These are phyloP conservation scores for Urostyla sp. DNA, from an alignment of 73 alveolate genomes.

Conservation along the genomic window DNA sequence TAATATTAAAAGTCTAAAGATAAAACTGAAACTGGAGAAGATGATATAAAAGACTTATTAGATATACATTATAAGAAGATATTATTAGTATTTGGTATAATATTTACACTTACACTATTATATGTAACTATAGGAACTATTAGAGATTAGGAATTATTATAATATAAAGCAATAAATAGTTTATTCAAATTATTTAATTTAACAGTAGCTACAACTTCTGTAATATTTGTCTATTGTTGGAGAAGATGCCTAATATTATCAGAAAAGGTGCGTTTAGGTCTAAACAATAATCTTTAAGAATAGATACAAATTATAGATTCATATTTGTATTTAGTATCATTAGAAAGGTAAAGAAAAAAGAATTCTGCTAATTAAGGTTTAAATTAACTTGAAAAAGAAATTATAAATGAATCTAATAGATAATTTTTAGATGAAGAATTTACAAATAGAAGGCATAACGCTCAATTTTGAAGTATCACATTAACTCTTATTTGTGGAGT, in stretches of 20 bases:
- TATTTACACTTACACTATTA: not conserved
- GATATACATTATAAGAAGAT: slow-evolving; percentile 35
- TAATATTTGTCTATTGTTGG: not conserved
- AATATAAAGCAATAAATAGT: slow-evolving; percentile 3
- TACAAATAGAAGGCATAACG: no score
- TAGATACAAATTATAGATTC: slow-evolving; percentile 4
- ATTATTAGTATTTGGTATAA: slow-evolving; percentile 34
- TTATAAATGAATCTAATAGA: no score
- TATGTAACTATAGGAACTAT: not conserved
- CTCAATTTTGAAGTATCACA: no score
- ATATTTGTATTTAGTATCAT: no score
- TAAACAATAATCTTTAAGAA: slow-evolving; percentile 20
- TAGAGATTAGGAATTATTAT: not conserved
- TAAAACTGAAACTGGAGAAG: slow-evolving; percentile 25
- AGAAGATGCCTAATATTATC: not conserved
- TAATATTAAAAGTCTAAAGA: not conserved
- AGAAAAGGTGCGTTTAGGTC: not conserved
- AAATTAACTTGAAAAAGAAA: no score
- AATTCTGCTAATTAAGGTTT: not conserved
- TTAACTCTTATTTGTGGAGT: no score
- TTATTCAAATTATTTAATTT: not conserved
- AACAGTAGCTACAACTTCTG: not conserved
- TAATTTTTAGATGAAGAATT: no score
- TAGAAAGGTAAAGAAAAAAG: no score
- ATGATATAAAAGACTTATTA: slow-evolving; percentile 23